Conservation (phyloP, 1,139 yeast genomes). For the Groenewaldozyma auringiensis region DNA sequence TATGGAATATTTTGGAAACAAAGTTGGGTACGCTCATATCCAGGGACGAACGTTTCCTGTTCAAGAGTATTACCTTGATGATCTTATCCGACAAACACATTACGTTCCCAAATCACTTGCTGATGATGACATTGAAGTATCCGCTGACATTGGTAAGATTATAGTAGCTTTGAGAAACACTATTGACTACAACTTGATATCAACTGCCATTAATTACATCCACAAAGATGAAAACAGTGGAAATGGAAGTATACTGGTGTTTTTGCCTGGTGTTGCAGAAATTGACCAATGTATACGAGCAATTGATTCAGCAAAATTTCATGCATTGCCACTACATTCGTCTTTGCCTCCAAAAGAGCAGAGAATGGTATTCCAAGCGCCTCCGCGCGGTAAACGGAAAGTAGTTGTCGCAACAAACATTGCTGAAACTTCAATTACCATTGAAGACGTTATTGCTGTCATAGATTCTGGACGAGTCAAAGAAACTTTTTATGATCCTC, state of each 20-base stretch:
- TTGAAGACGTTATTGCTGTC: slow-evolving; percentile 90
- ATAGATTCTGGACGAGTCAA: slow-evolving; percentile 85
- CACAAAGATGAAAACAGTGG: slow-evolving; percentile 43
- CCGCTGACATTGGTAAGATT: slow-evolving; percentile 26
- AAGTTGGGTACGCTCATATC: slow-evolving; percentile 51
- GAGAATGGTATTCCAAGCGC: slow-evolving; percentile 53
- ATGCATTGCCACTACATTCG: slow-evolving; percentile 73
- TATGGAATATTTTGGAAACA: slow-evolving; percentile 52
- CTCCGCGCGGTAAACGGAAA: slow-evolving; percentile 54
- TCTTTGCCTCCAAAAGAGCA: slow-evolving; percentile 82
- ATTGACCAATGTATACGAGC: slow-evolving; percentile 52
- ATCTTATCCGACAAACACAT: slow-evolving; percentile 47
- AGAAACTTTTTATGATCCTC: slow-evolving; percentile 61
- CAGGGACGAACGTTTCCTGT: slow-evolving; percentile 94
- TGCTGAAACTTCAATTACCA: slow-evolving; percentile 84
- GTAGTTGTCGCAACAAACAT: slow-evolving; percentile 80
- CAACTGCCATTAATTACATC: slow-evolving; percentile 46
- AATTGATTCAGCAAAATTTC: slow-evolving; percentile 24
- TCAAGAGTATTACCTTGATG: slow-evolving; percentile 62
- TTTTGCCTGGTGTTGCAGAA: slow-evolving; percentile 88
- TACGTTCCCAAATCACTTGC: slow-evolving; percentile 18
- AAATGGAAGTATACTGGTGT: slow-evolving; percentile 72
- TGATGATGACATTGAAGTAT: slow-evolving; percentile 21
- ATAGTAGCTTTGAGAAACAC: slow-evolving; percentile 35
- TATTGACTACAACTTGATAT: slow-evolving; percentile 66